Conservation (phyloP, 352 stramenopile genomes). For the Phytophthora gonapodyides region DNA sequence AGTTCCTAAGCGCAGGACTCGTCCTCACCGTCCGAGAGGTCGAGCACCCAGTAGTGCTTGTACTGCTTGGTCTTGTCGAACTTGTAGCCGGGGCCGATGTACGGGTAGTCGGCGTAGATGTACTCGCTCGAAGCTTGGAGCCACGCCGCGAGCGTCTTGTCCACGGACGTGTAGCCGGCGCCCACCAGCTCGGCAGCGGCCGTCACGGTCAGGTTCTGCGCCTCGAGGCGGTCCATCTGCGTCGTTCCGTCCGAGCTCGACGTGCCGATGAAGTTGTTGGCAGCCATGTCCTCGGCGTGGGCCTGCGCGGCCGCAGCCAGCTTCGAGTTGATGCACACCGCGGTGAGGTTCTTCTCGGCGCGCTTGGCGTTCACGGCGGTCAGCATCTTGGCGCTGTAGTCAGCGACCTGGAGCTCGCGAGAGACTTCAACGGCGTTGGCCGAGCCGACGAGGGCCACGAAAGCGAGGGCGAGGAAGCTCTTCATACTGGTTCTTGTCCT, state of each 20-base stretch:
- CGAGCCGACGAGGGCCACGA: background rate
- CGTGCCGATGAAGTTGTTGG: slow-evolving; percentile 30
- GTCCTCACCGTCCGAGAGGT: slow-evolving; percentile 26
- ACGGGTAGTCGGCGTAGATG: slow-evolving; percentile 39
- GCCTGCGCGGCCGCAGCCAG: slow-evolving; percentile 30
- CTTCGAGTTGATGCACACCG: slow-evolving; percentile 51
- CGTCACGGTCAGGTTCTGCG: slow-evolving; percentile 27
- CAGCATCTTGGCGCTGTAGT: slow-evolving; percentile 44
- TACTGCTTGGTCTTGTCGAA: slow-evolving; percentile 39
- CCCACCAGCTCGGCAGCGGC: slow-evolving; percentile 45
- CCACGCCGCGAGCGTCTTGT: slow-evolving; percentile 43
- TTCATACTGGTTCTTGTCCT: slow-evolving; percentile 1
- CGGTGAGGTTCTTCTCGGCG: slow-evolving; percentile 31
- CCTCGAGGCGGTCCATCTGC: slow-evolving; percentile 27
- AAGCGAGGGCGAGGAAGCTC: slow-evolving; percentile 5
- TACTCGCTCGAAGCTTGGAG: slow-evolving; percentile 38
- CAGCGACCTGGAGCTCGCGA: slow-evolving; percentile 36
- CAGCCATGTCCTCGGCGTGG: slow-evolving; percentile 30
- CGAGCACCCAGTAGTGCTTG: slow-evolving; percentile 43
- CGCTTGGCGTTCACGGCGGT: slow-evolving; percentile 46
- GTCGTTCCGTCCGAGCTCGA: slow-evolving; percentile 37
- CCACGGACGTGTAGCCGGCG: slow-evolving; percentile 39
- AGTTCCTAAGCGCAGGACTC: slow-evolving; percentile 20
- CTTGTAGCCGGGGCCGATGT: slow-evolving; percentile 36
- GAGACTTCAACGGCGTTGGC: background rate